Conservation (phyloP, 2,329 filamentous ascomycete species). For the Fusarium lateritium region DNA sequence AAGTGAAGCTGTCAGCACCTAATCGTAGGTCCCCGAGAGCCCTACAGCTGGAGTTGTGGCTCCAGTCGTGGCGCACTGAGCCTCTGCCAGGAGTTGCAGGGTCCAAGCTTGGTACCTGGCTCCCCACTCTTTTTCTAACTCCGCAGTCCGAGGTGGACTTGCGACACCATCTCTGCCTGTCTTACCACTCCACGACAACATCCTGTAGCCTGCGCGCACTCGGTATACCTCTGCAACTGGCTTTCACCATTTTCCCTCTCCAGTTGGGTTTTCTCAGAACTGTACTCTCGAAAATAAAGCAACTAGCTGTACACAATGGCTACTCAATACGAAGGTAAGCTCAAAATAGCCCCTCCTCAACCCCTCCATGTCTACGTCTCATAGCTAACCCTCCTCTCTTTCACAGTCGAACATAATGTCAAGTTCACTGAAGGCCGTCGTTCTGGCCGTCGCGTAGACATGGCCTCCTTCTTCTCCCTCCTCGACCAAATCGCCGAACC, state of each 20-base stretch:
- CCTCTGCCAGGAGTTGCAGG: not conserved
- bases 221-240: not conserved
- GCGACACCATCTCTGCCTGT: slow-evolving; percentile 43
- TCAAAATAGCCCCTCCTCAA: slow-evolving; percentile 11
- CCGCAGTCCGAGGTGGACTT: slow-evolving; percentile 37
- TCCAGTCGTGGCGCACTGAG: not conserved
- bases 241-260: not conserved
- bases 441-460: slow-evolving; percentile 70
- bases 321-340: slow-evolving; percentile 70
- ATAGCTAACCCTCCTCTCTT: slow-evolving; percentile 10
- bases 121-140: slow-evolving; percentile 18
- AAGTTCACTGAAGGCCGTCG: slow-evolving; percentile 58
- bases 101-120: slow-evolving; percentile 10
- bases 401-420: slow-evolving; percentile 75
- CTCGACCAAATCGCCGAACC: slow-evolving; percentile 66
- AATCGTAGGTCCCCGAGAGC: slow-evolving; percentile 6
- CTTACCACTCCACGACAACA: slow-evolving; percentile 32
- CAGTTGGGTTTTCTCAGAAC: not conserved
- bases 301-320: slow-evolving; percentile 60
- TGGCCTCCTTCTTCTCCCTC: slow-evolving; percentile 74
- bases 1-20: slow-evolving; percentile 25
- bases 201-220: slow-evolving; percentile 11
- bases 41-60: too few relatives aligned
- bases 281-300: not conserved
- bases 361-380: slow-evolving; percentile 11